Evolutionary conservation across 805 yeast genomes (phyloP), one percentile per base, ranked within the genome.

Genomic region (Wickerhamiella vanderwaltii): DNA sequence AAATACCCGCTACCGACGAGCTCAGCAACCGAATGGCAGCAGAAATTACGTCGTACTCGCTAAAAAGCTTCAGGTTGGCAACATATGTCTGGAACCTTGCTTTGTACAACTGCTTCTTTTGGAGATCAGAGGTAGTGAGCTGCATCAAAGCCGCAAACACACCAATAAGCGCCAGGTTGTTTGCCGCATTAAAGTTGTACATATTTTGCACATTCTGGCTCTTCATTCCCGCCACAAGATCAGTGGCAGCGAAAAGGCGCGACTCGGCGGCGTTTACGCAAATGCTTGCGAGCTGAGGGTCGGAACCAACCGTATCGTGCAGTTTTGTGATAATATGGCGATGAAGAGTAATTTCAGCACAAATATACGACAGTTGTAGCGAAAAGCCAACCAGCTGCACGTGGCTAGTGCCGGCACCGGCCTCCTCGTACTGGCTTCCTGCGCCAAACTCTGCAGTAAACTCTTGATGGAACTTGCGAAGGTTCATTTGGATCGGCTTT

Each of bases 221-320:
- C 50, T 77, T 78, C 57, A 87, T 66, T 46, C 75, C 79, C 38
- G 78, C 64, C 7, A 83, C 77, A 58, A 84, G 81, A 41, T 81
- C 91, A 46, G 82, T 73, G 0, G 95, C 83, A 0, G 95, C 94
- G 6, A 73, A 61, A 13, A 87, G 65, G 53, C 97, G 66, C 1
- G 93, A 79, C 44, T 71, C 75, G 1, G 95, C 96, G 0, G 95
- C 95, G 22, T 78, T 67, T 32, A 95, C 69, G 56, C 95, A 85
- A 1, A 86, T 86, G 23, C 64, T 60, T 7, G 69, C 64, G 18
- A 79, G 59, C 46, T 77, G 80, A 7, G 60, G 61, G 5, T 79
- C 73, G 0, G 74, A 58, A 20, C 63, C 63, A 5, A 57, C 45
- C 68, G 67, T 6, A 51, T 50, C 41, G 39, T 46, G 32, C 16